Percentiles rank a stretch among this genome's conserved stretches.
Conservation (phyloP, 768 basidiomycete genomes). For the Baorangia bicolor region DNA sequence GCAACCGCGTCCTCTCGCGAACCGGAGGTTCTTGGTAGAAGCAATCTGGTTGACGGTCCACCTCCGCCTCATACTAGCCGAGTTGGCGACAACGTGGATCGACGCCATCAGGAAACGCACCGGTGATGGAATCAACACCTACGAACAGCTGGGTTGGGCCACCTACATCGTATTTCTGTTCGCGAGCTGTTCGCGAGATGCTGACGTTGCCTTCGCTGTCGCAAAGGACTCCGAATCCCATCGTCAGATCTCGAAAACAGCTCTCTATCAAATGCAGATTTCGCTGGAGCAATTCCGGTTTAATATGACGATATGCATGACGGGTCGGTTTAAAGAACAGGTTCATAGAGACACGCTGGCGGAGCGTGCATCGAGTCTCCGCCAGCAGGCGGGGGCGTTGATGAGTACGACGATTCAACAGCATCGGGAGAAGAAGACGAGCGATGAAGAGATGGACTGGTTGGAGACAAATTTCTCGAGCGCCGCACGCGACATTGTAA, state of each 20-base stretch:
- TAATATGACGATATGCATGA: conserved; percentile 37
- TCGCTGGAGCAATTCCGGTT: conserved; percentile 52
- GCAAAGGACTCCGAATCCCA: conserved; percentile 50
- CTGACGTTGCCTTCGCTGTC: conserved; percentile 43
- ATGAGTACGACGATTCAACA: conserved; percentile 2
- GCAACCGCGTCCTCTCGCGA: conserved; percentile 55
- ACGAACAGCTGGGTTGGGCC: conserved; percentile 45
- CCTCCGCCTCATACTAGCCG: conserved; percentile 50
- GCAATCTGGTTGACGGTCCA: conserved; percentile 56
- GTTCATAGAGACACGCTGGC: conserved; percentile 21
- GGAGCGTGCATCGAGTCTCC: conserved; percentile 16
- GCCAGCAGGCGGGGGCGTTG: background rate
- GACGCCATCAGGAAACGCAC: conserved; percentile 29
- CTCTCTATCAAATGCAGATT: conserved; percentile 43
- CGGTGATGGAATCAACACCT: conserved; percentile 12
- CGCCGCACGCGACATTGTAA: conserved; percentile 38
- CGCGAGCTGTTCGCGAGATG: conserved; percentile 46
- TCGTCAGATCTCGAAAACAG: conserved; percentile 50
- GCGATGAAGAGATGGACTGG: conserved; percentile 36
- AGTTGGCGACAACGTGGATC: conserved; percentile 44
- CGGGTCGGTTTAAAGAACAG: conserved; percentile 13
- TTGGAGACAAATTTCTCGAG: conserved; percentile 41
- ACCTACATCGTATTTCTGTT: conserved; percentile 47
- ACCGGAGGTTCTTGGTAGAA: conserved; percentile 59
- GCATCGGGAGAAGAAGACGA: conserved; percentile 28